Base-by-base conservation (phyloP, 2,329 filamentous ascomycete species). In the Calonectria henricotiae region DNA sequence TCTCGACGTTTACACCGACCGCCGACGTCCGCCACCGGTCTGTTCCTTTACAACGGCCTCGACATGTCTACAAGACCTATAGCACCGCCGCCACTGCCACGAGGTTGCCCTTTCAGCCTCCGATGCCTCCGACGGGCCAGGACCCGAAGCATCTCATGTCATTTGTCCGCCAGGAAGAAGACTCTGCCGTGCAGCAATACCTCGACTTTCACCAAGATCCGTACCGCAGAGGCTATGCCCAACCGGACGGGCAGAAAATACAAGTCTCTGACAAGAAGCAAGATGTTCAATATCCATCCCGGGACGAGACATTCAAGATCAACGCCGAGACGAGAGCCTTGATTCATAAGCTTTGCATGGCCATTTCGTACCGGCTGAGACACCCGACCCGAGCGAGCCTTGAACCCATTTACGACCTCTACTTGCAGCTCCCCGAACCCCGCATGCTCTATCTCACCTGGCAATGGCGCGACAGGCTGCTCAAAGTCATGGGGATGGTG, bases 401-500 rank as follows among this genome's bases (percentile, higher is more conserved):
- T 54, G 85, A 85, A 37, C 74, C 77, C 1, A 83, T 90, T 70
- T 88, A 87, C 75, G 80, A 84, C 2, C 72, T 86, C 2, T 91
- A 90, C 78, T 77, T 81, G 30, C 78, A 82, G 41, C 76, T 91
- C 9, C 88, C 88, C 0, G 85, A 88, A 67, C 87, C 86, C 5
- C 84, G 87, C 44, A 87, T 89, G 83, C 77, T 86, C 4, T 82
- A 87, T 62, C 78, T 91, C 2, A 83, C 84, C 9, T 83, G 84
- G 70, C 78, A 81, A 13, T 83, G 90, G 58, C 89, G 95, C 20
- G 90, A 91, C 64, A 81, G 85, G 8, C 84, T 97, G 23, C 84
- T 97, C 63, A 89, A 89, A 65, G 88, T 91, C 47, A 89, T 98
- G 72, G 91, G 92, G 23, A 87, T 89, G 54, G 88, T 90, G 9